phyloP scores from a whole-genome alignment of 2,329 filamentous ascomycete species.

The Venturia nashicola region DNA sequence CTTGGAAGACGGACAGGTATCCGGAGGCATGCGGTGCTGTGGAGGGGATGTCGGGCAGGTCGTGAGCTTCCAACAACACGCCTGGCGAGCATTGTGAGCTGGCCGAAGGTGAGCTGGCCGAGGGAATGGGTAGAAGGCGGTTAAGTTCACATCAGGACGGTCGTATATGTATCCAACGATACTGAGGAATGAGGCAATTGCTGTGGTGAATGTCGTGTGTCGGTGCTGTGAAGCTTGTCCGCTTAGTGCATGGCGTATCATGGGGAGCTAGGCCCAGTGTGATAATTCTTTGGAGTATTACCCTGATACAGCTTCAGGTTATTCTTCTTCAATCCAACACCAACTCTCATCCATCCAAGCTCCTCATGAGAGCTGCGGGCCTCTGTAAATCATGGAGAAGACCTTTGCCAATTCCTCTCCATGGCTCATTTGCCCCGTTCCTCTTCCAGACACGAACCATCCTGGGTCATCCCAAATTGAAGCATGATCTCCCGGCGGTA shows the following conservation, averaged over 20 bases:
- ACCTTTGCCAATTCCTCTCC: background rate
- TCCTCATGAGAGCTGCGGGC: constrained; percentile 1
- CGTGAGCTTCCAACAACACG: background rate
- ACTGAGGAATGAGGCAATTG: background rate
- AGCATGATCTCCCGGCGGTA: background rate
- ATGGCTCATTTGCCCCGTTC: constrained; percentile 5
- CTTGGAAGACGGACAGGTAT: background rate
- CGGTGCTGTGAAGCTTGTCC: background rate
- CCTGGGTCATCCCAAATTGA: background rate
- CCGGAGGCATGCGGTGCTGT: background rate
- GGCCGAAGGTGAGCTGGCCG: background rate
- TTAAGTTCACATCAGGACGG: background rate
- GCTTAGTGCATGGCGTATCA: background rate
- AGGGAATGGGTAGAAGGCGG: background rate
- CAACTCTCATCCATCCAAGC: background rate
- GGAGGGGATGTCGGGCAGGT: background rate
- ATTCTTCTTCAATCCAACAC: background rate
- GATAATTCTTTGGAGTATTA: background rate
- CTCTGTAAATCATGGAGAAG: background rate
- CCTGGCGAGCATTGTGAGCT: background rate
- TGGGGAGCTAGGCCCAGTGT: background rate
- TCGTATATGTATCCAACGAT: background rate
- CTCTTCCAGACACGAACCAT: constrained; percentile 10
- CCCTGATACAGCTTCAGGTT: too few relatives aligned
- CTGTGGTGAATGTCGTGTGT: background rate